phyloP scores from a whole-genome alignment of 257 asterid genomes.

The Solanum corneliomulleri region DNA sequence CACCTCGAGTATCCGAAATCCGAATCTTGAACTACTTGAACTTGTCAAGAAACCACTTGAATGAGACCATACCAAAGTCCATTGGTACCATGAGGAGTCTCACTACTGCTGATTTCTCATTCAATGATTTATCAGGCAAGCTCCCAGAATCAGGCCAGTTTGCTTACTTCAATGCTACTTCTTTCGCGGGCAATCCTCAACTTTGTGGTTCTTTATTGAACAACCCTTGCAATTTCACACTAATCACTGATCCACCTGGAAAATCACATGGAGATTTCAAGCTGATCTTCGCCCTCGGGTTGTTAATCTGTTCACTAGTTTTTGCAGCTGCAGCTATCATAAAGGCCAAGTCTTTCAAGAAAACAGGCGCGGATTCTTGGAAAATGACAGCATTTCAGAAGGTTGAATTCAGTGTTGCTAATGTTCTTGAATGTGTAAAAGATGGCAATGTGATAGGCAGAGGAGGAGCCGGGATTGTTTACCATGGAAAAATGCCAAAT shows the following conservation, averaged over 20 bases:
- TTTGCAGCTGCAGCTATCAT: slow-evolving; percentile 62
- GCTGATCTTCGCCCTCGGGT: slow-evolving; percentile 67
- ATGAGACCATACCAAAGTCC: slow-evolving; percentile 46
- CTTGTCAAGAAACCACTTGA: slow-evolving; percentile 67
- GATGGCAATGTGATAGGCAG: slow-evolving; percentile 90
- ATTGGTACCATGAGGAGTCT: slow-evolving; percentile 73
- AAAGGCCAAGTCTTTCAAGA: slow-evolving; percentile 80
- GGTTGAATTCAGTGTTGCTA: slow-evolving; percentile 56
- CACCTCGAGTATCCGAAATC: slow-evolving; percentile 44
- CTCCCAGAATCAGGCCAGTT: slow-evolving; percentile 85
- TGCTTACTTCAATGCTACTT: slow-evolving; percentile 59
- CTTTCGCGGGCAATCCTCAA: slow-evolving; percentile 65
- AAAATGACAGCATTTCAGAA: slow-evolving; percentile 82
- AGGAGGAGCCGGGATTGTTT: slow-evolving; percentile 92
- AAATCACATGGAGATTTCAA: slow-evolving; percentile 50
- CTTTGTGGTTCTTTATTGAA: slow-evolving; percentile 62
- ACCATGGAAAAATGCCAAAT: slow-evolving; percentile 62
- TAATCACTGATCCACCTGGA: slow-evolving; percentile 1
- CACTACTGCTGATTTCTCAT: slow-evolving; percentile 85
- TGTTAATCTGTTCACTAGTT: slow-evolving; percentile 52
- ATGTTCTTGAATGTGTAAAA: slow-evolving; percentile 72
- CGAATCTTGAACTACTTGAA: slow-evolving; percentile 69
- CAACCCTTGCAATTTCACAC: slow-evolving; percentile 52
- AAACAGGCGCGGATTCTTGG: slow-evolving; percentile 41
- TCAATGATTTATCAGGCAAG: slow-evolving; percentile 71